Evolutionary conservation across 306 rosid genomes (phyloP).

Genomic region (Castanea crenata): DNA sequence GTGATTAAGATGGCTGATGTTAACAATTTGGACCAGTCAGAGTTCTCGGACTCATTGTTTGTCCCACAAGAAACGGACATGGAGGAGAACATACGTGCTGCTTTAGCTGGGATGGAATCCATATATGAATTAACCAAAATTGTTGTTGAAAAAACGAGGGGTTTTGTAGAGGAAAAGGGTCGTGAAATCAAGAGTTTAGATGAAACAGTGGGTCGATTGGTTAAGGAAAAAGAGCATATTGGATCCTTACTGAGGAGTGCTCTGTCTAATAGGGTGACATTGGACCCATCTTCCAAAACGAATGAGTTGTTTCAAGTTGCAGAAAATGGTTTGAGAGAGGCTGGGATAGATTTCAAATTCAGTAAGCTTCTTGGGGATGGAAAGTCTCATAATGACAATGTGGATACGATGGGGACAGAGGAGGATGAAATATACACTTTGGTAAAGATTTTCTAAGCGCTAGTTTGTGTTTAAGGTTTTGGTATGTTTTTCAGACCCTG

Average conservation of each 20-base stretch:
- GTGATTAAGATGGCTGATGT: slow-evolving; percentile 58
- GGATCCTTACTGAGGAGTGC: slow-evolving; percentile 90
- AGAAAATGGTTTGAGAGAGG: slow-evolving; percentile 84
- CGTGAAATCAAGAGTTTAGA: slow-evolving; percentile 60
- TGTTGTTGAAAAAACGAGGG: slow-evolving; percentile 63
- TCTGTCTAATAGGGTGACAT: slow-evolving; percentile 60
- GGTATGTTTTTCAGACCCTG: slow-evolving; percentile 1
- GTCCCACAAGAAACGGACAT: slow-evolving; percentile 83
- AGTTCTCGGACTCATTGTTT: slow-evolving; percentile 65
- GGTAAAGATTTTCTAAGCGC: slow-evolving; percentile 42
- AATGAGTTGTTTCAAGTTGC: slow-evolving; percentile 77
- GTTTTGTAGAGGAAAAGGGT: slow-evolving; percentile 63
- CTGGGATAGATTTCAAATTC: slow-evolving; percentile 88
- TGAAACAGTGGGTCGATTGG: slow-evolving; percentile 61
- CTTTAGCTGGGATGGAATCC: slow-evolving; percentile 94
- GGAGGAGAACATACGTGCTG: slow-evolving; percentile 84
- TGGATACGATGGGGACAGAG: slow-evolving; percentile 40
- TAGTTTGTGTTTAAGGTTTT: slow-evolving; percentile 15
- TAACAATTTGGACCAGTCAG: slow-evolving; percentile 59
- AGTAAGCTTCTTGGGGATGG: slow-evolving; percentile 66
- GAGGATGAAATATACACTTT: slow-evolving; percentile 75
- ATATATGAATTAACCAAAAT: slow-evolving; percentile 58
- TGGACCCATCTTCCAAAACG: slow-evolving; percentile 51
- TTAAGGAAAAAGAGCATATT: slow-evolving; percentile 87
- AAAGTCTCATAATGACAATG: slow-evolving; percentile 38